Evolutionary conservation across 1,284 basidiomycete species (phyloP), one percentile per base, ranked within the genome.

Genomic region (Sutorius eximius): DNA sequence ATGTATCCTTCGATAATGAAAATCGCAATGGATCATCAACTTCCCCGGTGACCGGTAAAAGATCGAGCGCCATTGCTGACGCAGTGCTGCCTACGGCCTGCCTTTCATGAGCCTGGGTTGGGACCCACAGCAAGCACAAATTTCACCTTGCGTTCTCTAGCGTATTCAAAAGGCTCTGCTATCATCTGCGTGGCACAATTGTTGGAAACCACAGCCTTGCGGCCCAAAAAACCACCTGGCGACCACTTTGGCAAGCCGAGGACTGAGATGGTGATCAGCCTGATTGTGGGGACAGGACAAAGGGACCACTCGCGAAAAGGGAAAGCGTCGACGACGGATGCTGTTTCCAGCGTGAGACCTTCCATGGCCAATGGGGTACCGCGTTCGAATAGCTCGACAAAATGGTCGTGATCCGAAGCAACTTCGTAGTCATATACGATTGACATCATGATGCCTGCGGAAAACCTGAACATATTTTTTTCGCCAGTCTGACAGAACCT

Each of bases 391-490:
- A 58, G 16, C 33, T 65, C 57, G 7, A 70, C 57, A 10, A 69
- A 29, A 30, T 44, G 56, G 29, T 69, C 67, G 22, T 59, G 52
- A 0, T 40, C 32, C 2, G 51, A 46, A 2, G 44, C 40, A 24
- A 66, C 52, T 13, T 60, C 63, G 22, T 70, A 68, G 44, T 59
- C 67, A 13, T 69, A 67, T 41, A 71, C 55, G 5, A 59, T 40
- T 4, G 61, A 66, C 67, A 67, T 59, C 20, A 58, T 56, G 3
- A 69, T 38, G 5, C 59, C 53, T 5, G 63, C 57, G 27, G 68
- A 30, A 45, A 62, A 68, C 49, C 64, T 66, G 15, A 5, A 33
- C 10, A 3, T 3, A 27, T 27, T 3, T 38, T 20, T 6, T 4
- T 1, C 9, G 4, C 57, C 40, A 9, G 27, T 27, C n/a, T 6